phyloP scores from a whole-genome alignment of 331 rosid genomes.

The Malus hybrid region DNA sequence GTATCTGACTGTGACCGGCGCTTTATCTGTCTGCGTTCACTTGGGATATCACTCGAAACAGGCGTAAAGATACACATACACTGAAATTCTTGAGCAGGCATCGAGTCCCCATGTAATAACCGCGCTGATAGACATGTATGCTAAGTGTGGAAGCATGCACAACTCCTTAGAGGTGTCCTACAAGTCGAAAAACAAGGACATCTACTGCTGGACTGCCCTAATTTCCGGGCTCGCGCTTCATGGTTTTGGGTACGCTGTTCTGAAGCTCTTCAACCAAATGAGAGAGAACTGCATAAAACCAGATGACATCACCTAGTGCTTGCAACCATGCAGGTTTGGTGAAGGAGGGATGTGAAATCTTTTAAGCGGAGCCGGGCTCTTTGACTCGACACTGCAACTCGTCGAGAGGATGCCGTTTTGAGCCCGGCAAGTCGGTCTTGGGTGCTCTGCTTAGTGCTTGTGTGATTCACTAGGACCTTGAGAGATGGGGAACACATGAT shows the following conservation, averaged over 20 bases:
- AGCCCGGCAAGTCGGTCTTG: constrained; percentile 17
- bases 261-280: constrained; percentile 18
- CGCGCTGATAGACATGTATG: constrained; percentile 25
- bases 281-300: constrained; percentile 11
- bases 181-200: constrained; percentile 8
- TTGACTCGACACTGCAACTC: constrained; percentile 3
- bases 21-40: constrained; percentile 22
- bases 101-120: constrained; percentile 20
- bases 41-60: constrained; percentile 12
- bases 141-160: constrained; percentile 24
- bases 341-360: constrained; percentile 19
- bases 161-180: constrained; percentile 21
- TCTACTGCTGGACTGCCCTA: constrained; percentile 27
- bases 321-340: constrained; percentile 29
- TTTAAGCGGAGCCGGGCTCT: constrained; percentile 17
- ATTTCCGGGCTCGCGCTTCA: constrained; percentile 24
- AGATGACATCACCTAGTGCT: constrained; percentile 30
- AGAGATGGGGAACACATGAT: constrained; percentile 26
- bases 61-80: constrained; percentile 12
- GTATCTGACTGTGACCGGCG: constrained; percentile 21
- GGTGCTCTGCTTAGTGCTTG: constrained; percentile 31
- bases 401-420: constrained; percentile 17
- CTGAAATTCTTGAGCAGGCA: neutral
- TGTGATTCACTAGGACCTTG: constrained; percentile 19
- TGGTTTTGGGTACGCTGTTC: constrained; percentile 10